A percentile compares a stretch with the other conserved stretches of the same genome.
These are phyloP conservation scores for Mycena crocata DNA, from an alignment of 768 basidiomycete species.

Conservation along the genomic window DNA sequence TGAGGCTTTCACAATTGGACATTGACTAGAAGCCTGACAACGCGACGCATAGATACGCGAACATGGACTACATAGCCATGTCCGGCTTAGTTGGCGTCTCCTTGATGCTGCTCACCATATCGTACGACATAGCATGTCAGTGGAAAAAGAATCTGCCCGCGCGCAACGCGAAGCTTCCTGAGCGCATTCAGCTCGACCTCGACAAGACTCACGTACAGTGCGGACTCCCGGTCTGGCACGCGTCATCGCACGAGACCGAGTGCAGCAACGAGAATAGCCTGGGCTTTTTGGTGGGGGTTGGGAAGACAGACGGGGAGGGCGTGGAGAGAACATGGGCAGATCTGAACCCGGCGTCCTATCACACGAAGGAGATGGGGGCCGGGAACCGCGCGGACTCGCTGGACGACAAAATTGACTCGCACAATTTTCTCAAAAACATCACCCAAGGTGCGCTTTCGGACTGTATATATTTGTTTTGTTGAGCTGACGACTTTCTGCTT, in stretches of 20 bases:
- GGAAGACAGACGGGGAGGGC: conserved; percentile 18
- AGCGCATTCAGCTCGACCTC: background rate
- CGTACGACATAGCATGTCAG: background rate
- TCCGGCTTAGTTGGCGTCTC: background rate
- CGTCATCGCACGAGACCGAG: conserved; percentile 17
- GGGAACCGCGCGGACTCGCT: conserved; percentile 38
- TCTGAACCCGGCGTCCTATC: conserved; percentile 35
- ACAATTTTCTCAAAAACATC: conserved; percentile 27
- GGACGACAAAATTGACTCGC: conserved; percentile 38
- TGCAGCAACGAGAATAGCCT: conserved; percentile 27
- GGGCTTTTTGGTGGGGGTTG: conserved; percentile 20
- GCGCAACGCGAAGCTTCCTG: background rate
- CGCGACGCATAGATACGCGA: background rate
- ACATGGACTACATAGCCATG: conserved; percentile 5
- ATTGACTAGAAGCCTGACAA: no score
- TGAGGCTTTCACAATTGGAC: background rate
- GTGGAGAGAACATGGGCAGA: conserved; percentile 43
- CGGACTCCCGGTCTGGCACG: conserved; percentile 27
- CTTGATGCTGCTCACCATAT: background rate
- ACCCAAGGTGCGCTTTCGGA: background rate
- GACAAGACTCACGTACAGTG: conserved; percentile 17
- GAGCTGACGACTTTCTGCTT: background rate
- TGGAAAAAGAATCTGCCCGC: background rate
- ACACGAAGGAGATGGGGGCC: conserved; percentile 45
- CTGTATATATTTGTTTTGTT: background rate